phyloP scores from a whole-genome alignment of 768 basidiomycete genomes.

The Strobilomyces echinocephalus region DNA sequence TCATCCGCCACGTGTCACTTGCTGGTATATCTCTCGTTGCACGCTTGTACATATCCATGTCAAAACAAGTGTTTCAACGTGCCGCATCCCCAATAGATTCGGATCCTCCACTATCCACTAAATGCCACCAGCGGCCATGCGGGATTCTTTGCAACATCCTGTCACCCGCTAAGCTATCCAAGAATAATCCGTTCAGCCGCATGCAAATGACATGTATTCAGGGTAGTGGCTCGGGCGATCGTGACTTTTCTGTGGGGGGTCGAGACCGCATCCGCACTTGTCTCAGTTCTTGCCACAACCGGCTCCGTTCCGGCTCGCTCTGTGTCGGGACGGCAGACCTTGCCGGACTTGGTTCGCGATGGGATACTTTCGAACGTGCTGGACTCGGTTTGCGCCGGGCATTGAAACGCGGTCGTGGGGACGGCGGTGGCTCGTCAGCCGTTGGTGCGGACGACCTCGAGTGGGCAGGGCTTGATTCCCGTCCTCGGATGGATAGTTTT shows the following conservation, averaged over 20 bases:
- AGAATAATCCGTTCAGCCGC: constrained; percentile 8
- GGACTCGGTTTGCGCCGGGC: constrained; percentile 39
- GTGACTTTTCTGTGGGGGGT: constrained; percentile 41
- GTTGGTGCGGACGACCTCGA: constrained; percentile 22
- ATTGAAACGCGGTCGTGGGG: constrained; percentile 33
- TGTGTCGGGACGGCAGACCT: constrained; percentile 27
- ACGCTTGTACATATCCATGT: constrained; percentile 3
- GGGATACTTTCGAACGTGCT: constrained; percentile 29
- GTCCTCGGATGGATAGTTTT: constrained; percentile 24
- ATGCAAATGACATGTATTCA: constrained; percentile 21
- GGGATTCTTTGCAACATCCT: constrained; percentile 6
- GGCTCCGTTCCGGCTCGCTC: constrained; percentile 39
- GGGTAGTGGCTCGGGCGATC: constrained; percentile 35
- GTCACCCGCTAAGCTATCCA: constrained; percentile 7
- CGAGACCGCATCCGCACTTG: constrained; percentile 45
- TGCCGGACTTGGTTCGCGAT: constrained; percentile 26
- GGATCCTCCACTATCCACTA: constrained; percentile 11
- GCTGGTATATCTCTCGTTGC: background rate
- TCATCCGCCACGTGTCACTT: constrained; percentile 2
- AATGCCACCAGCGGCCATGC: constrained; percentile 9
- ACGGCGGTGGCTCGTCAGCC: constrained; percentile 21
- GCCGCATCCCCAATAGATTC: constrained; percentile 17
- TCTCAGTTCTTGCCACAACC: constrained; percentile 53
- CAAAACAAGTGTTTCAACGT: constrained; percentile 13
- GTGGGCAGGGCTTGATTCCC: constrained; percentile 31